Base-by-base conservation (phyloP, 1,284 basidiomycete genomes). In the Bondarzewia mesenterica region DNA sequence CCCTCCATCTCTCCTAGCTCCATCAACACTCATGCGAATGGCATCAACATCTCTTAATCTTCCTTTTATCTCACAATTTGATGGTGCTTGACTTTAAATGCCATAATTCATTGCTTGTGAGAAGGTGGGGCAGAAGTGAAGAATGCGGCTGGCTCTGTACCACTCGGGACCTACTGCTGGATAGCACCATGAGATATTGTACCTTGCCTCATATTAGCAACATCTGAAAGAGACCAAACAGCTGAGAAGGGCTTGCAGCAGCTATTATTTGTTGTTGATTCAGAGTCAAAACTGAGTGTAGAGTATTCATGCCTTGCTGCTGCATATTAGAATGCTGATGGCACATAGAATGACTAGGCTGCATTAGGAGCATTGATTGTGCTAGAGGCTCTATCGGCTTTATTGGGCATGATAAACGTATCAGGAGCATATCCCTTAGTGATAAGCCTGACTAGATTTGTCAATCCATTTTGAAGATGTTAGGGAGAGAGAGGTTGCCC, bases 21-120 rank as follows among this genome's bases (percentile, higher is more conserved):
- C 75, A 69, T 48, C 74, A 73, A 63, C 87, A 88, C 23, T 80
- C 65, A 48, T 76, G 70, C 2, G 73, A 71, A 7, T 89, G 63
- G 15, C 77, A 77, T 41, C 75, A 71, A 0, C 44, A n/a, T 21
- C 38, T 15, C 39, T 25, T 2, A 25, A 37, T 8, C 26, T 48
- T 22, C 37, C 42, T 21, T 22, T 23, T 22, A 7, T 36, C 15
- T 39, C 39, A 8, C 25, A 81, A 84, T 27, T 77, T 68, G 14
- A 59, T 77, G 4, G 82, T 82, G 3, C 76, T 78, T 15, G 73
- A 73, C 52, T 73, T 77, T 2, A 75, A 67, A 7, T 82, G 80
- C 50, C 82, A 76, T 2, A 64, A 59, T 26, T 75, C 75, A 7
- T 62, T 74, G 2, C 71, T 78, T 2, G 38, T 16, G 22, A 15